Conservation (phyloP, 352 stramenopile species). For the Phytophthora pisi region DNA sequence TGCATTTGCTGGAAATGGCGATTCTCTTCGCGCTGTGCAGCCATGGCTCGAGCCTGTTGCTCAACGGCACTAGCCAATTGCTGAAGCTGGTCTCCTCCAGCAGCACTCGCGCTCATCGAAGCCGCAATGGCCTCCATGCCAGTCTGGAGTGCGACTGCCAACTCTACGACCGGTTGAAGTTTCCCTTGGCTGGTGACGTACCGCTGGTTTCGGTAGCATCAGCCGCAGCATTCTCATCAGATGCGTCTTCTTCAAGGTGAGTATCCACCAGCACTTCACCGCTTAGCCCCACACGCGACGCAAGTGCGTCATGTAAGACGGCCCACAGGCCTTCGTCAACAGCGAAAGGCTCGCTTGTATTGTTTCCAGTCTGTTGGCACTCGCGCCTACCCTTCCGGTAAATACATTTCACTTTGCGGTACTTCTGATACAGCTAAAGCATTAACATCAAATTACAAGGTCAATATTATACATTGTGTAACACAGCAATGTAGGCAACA, state of each 20-base stretch:
- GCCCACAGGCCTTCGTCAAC: constrained; percentile 7
- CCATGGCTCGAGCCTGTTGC: constrained; percentile 1
- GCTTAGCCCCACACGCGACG: background rate
- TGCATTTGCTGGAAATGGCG: constrained; percentile 6
- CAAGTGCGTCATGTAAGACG: constrained; percentile 14
- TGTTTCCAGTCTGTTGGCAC: background rate
- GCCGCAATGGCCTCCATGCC: constrained; percentile 17
- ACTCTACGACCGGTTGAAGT: constrained; percentile 1
- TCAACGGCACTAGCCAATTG: background rate
- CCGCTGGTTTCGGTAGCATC: background rate
- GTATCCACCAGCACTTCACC: constrained; percentile 7
- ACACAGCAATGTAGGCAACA: background rate
- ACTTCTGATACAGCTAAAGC: constrained; percentile 9
- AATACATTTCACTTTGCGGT: constrained; percentile 11
- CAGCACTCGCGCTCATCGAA: background rate
- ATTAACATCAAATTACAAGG: constrained; percentile 1
- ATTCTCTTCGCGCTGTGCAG: constrained; percentile 7
- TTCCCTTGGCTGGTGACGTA: background rate
- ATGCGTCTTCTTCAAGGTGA: background rate
- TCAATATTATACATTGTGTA: background rate
- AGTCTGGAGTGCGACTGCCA: background rate
- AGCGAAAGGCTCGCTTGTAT: constrained; percentile 1
- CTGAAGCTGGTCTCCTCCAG: constrained; percentile 4
- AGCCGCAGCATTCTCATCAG: background rate
- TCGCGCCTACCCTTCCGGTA: constrained; percentile 8